Conservation (phyloP, 108 stramenopile genomes). For the Cyclotella atomus region DNA sequence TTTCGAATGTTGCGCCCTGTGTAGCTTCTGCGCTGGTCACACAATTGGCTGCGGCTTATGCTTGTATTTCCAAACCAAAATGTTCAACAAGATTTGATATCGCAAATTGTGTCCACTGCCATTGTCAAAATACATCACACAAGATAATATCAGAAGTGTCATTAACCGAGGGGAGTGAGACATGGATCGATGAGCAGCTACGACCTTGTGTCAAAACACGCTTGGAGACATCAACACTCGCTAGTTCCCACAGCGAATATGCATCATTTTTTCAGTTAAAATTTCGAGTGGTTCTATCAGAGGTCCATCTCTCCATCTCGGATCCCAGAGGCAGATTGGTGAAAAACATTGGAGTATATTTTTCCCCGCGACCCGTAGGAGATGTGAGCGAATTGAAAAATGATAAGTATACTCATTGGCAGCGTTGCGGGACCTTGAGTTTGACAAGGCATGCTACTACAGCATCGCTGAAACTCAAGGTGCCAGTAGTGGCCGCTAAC, state of each 20-base stretch:
- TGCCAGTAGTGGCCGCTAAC: constrained; percentile 76
- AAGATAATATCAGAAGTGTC: constrained; percentile 9
- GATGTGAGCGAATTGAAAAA: constrained; percentile 63
- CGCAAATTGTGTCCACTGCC: constrained; percentile 66
- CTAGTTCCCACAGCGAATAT: constrained; percentile 69
- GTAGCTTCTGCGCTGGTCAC: constrained; percentile 13
- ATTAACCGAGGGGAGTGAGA: background rate
- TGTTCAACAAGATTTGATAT: constrained; percentile 53
- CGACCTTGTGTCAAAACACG: constrained; percentile 57
- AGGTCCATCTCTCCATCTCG: constrained; percentile 64
- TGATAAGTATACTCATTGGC: constrained; percentile 67
- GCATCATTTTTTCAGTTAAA: constrained; percentile 61
- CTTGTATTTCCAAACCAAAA: constrained; percentile 2
- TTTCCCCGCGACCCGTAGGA: constrained; percentile 60
- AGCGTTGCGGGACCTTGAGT: constrained; percentile 67
- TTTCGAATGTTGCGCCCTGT: constrained; percentile 19
- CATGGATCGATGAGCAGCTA: constrained; percentile 58
- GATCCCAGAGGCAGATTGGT: constrained; percentile 82
- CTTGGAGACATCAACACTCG: constrained; percentile 55
- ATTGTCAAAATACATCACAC: constrained; percentile 23
- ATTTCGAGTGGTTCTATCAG: constrained; percentile 67
- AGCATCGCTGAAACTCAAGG: constrained; percentile 54
- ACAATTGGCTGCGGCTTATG: constrained; percentile 28
- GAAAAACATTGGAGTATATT: constrained; percentile 72
- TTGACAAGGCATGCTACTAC: constrained; percentile 64